Base-by-base conservation (phyloP, 140 eudicot species). In the Senecio squalidus region DNA sequence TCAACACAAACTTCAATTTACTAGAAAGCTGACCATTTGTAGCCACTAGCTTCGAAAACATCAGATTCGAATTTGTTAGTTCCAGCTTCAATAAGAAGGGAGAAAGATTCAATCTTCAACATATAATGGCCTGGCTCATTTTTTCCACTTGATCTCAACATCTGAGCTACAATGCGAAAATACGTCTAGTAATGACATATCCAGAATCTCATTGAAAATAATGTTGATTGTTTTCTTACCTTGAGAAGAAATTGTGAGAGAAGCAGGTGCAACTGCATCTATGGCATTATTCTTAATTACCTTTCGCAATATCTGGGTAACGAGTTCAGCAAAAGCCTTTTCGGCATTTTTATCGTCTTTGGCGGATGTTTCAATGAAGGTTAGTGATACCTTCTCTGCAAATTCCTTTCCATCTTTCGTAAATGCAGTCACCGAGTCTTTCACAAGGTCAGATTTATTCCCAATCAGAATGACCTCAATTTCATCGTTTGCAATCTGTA, bases 61-160 rank as follows among this genome's bases (percentile, higher is more conserved):
- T 20, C 41, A 27, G 73, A 67, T 54, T 54, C 57, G 20, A 39
- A 9, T 3, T 27, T 41, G 0, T 1, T 2, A 2, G 29, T 14
- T 16, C 0, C 2, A 20, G 23, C 58, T 40, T 54, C 30, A 3
- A 2, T 6, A 54, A 44, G 43, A 53, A 66, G 41, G 4, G 71
- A 66, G 18, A 66, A 51, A 10, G 41, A 33, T 16, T 53, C 62
- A 4, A 66, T 45, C 55, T 66, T 66, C 33, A 66, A 31, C 55
- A 30, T 43, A 43, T 55, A 67, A 18, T 67, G 64, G 13, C 65
- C 65, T 41, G 73, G 73, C 9, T 64, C 70, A 11, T 15, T 24
- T 22, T 13, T 39, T 9, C 70, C 18, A 2, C 30, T 34, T 34
- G 44, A 24, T 3, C 6, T 18, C 2, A 29, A 60, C 59, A 18